Percentiles rank a stretch among this genome's conserved stretches.
phyloP scores from a whole-genome alignment of 2,329 filamentous ascomycete species.

The Aphanocladium album region DNA sequence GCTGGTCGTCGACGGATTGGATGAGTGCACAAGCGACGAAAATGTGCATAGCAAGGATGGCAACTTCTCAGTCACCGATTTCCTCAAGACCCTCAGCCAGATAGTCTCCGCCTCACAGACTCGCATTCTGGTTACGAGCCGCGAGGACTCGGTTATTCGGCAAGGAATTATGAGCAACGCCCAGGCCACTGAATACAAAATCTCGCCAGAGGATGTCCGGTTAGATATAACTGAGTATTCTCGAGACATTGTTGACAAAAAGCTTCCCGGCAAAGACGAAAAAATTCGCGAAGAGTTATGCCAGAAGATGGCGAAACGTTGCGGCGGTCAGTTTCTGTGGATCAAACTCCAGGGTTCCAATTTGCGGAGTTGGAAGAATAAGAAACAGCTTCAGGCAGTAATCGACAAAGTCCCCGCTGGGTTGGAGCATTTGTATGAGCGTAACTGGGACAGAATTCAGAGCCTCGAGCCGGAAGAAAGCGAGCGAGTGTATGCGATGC shows the following conservation, averaged over 20 bases:
- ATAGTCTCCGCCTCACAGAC: neutral
- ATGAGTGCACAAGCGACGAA: conserved; percentile 23
- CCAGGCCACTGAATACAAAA: neutral
- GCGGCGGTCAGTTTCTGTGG: conserved; percentile 31
- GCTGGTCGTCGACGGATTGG: conserved; percentile 23
- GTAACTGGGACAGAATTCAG: conserved; percentile 23
- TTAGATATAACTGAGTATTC: neutral
- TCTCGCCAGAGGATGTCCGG: neutral
- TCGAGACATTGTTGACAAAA: neutral
- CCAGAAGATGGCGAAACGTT: conserved; percentile 15
- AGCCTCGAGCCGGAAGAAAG: conserved; percentile 12
- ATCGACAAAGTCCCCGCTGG: conserved; percentile 24
- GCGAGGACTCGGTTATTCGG: neutral
- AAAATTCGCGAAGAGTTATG: neutral
- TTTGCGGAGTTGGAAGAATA: conserved; percentile 22
- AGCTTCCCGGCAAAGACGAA: neutral
- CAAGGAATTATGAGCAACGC: neutral
- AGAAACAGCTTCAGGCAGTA: conserved; percentile 23
- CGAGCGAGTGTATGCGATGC: conserved; percentile 22
- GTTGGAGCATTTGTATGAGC: conserved; percentile 26
- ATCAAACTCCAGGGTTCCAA: conserved; percentile 25
- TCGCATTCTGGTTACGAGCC: neutral
- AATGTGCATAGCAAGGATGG: neutral
- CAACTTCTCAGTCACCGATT: neutral
- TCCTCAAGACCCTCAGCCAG: neutral